phyloP scores from a whole-genome alignment of 2,329 filamentous ascomycete genomes.

The Amauroascus niger region DNA sequence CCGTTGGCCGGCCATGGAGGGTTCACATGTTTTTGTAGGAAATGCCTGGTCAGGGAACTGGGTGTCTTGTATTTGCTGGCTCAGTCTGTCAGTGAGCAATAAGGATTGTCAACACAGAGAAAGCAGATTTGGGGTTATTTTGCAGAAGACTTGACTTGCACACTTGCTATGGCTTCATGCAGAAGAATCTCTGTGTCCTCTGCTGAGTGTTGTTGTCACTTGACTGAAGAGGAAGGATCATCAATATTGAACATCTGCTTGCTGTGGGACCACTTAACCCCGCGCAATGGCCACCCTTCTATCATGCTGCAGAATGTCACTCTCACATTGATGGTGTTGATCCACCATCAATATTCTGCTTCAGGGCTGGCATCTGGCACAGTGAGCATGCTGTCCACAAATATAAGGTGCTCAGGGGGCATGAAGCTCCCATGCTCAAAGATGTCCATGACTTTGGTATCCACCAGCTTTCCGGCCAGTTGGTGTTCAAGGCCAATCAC shows the following conservation, averaged over 20 bases:
- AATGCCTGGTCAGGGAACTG: slow-evolving; percentile 18
- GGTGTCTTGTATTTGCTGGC: slow-evolving; percentile 14
- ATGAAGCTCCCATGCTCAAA: slow-evolving; percentile 4
- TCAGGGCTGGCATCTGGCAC: not conserved
- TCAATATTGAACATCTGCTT: slow-evolving; percentile 41
- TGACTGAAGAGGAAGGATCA: slow-evolving; percentile 44
- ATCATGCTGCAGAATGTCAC: not conserved
- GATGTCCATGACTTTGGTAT: slow-evolving; percentile 1
- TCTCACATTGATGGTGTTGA: not conserved
- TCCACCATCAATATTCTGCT: not conserved
- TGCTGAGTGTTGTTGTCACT: slow-evolving; percentile 20
- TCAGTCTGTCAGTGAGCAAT: not conserved
- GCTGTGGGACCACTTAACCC: too few relatives aligned
- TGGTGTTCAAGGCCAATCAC: not conserved
- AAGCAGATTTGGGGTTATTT: slow-evolving; percentile 8
- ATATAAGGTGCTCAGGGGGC: not conserved
- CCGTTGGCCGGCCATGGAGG: slow-evolving; percentile 16
- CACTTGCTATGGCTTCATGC: slow-evolving; percentile 15
- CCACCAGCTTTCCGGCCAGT: slow-evolving; percentile 6
- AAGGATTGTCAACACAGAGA: slow-evolving; percentile 15
- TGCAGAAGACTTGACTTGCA: slow-evolving; percentile 14
- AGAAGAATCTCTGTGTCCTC: slow-evolving; percentile 15
- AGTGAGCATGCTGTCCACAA: slow-evolving; percentile 7
- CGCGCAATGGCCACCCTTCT: not conserved
- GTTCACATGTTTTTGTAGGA: slow-evolving; percentile 18